Evolutionary conservation across 163 green algal genomes (phyloP), one percentile per base, ranked within the genome.

Genomic region (Coccomyxa subellipsoidea): DNA sequence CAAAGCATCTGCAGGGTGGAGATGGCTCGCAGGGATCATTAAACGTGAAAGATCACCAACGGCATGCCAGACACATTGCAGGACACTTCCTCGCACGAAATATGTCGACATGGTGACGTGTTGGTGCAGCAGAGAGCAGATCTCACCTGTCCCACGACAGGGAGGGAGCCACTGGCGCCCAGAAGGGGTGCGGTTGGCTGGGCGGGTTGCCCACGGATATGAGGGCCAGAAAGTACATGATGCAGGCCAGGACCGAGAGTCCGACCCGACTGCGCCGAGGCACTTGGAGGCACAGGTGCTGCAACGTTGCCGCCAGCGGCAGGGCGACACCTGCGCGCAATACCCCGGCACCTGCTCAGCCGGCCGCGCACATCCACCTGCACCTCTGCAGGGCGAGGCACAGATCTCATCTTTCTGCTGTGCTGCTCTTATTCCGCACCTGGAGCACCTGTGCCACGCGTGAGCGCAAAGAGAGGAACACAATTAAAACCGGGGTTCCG

Each of bases 151-250:
- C 66, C 66, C 66, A 73, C 21, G 66, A 73, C 27, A 32, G 66
- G 66, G 66, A 36, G 66, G 66, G 66, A 36, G 27, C 66, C 66
- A 73, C 29, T 8, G 66, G 66, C 21, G 66, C 66, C 66, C 66
- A 73, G 66, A 73, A 73, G 66, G 66, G 66, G 66, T 73, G 66
- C 2, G 66, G 66, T 7, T 73, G 66, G 66, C 18, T 73, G 66
- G 66, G 66, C 66, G 66, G 66, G 66, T 73, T 73, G 66, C 66
- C 66, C 66, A 73, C 29, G 21, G 29, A 73, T 18, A 73, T 73
- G 66, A 73, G 66, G 66, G 66, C 66, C 66, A 73, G 66, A 23
- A 73, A 73, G 66, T 36, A 73, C 66, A 73, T 73, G 66, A 73
- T 73, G 66, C 66, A 73, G 66, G 66, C 66, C 7, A 73, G 7